These are phyloP conservation scores for Ophiocordyceps robertsii DNA, from an alignment of 2,329 filamentous ascomycete species.

Conservation along the genomic window DNA sequence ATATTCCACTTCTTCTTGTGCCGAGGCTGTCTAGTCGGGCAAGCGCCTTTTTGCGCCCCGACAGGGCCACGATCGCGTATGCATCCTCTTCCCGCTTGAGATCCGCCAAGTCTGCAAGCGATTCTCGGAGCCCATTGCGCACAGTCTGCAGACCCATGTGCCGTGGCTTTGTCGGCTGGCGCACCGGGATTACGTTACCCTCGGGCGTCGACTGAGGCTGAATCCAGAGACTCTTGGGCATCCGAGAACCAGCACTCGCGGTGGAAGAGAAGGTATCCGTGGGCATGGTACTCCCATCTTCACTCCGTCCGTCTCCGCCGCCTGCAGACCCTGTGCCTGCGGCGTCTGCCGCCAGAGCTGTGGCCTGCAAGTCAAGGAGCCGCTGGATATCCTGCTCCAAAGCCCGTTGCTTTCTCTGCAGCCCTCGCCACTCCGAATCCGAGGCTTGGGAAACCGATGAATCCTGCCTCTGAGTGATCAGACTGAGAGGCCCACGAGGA, in stretches of 20 bases:
- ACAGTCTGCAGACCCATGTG: slow-evolving; percentile 46
- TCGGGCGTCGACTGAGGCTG: slow-evolving; percentile 22
- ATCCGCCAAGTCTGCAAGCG: slow-evolving; percentile 49
- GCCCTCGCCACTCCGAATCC: slow-evolving; percentile 32
- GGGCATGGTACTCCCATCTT: slow-evolving; percentile 27
- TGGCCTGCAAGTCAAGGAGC: slow-evolving; percentile 34
- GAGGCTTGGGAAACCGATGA: slow-evolving; percentile 14
- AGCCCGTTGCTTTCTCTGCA: slow-evolving; percentile 30
- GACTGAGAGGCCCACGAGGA: slow-evolving; percentile 9
- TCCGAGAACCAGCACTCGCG: slow-evolving; percentile 23
- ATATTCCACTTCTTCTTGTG: slow-evolving; percentile 34
- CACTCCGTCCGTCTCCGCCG: slow-evolving; percentile 20
- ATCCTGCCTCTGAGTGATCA: slow-evolving; percentile 23
- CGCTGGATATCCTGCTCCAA: slow-evolving; percentile 33
- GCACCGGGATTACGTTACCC: slow-evolving; percentile 44
- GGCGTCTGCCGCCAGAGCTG: slow-evolving; percentile 26
- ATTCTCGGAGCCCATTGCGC: slow-evolving; percentile 48
- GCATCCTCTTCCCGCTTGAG: slow-evolving; percentile 58
- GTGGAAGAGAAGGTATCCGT: slow-evolving; percentile 25
- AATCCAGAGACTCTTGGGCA: slow-evolving; percentile 28
- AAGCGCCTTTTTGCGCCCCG: slow-evolving; percentile 42
- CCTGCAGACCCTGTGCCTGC: slow-evolving; percentile 7
- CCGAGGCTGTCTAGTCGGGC: slow-evolving; percentile 40
- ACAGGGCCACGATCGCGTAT: slow-evolving; percentile 42
- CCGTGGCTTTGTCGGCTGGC: slow-evolving; percentile 36